Conservation (phyloP, 352 stramenopile genomes). For the Pythium rhizo-oryzae region DNA sequence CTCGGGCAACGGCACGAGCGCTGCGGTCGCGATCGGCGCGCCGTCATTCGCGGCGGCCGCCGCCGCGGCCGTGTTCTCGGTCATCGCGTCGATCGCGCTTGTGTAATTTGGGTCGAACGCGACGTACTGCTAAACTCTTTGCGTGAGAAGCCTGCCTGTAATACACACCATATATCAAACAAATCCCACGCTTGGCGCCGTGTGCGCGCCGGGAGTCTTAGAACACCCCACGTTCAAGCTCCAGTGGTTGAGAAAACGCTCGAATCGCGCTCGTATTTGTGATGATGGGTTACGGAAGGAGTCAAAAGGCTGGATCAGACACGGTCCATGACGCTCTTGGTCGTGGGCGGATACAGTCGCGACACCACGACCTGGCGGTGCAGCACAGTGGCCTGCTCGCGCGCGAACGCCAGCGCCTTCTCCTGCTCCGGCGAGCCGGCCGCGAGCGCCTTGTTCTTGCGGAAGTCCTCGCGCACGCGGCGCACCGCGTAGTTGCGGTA, state of each 20-base stretch:
- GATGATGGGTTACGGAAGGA: neutral
- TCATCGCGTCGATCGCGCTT: slow-evolving; percentile 25
- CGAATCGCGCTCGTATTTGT: neutral
- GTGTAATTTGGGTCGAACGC: slow-evolving; percentile 6
- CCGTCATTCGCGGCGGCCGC: slow-evolving; percentile 7
- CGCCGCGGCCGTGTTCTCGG: slow-evolving; percentile 20
- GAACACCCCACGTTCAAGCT: neutral
- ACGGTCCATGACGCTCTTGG: slow-evolving; percentile 72
- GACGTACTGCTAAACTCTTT: neutral
- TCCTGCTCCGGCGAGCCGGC: slow-evolving; percentile 53
- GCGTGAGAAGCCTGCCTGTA: too few species aligned
- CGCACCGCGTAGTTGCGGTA: slow-evolving; percentile 67
- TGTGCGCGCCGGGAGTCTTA: too few species aligned
- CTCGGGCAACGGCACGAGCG: slow-evolving; percentile 19
- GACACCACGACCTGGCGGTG: slow-evolving; percentile 68
- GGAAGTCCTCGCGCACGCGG: slow-evolving; percentile 77
- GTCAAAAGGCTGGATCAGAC: slow-evolving; percentile 4
- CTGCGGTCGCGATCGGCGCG: neutral
- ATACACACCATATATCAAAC: too few species aligned
- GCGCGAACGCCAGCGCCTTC: slow-evolving; percentile 43
- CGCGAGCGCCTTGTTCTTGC: slow-evolving; percentile 56
- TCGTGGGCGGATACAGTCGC: slow-evolving; percentile 64
- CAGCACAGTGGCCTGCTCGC: slow-evolving; percentile 55
- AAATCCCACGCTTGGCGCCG: too few species aligned
- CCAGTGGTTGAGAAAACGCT: neutral